Base-by-base conservation (phyloP, 768 basidiomycete species). In the Cytidiella melzeri region DNA sequence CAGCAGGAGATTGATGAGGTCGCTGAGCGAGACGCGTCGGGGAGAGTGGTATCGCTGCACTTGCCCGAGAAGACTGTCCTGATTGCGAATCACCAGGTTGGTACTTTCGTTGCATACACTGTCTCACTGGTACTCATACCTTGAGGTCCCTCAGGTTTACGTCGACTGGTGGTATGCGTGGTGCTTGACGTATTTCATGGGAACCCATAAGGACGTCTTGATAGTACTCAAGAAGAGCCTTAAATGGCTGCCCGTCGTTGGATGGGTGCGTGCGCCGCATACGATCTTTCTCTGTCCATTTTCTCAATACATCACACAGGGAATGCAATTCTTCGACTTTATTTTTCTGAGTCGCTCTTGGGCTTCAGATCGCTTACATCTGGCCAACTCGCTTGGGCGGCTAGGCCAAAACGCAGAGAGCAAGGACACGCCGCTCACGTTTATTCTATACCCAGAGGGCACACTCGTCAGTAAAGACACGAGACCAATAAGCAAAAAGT, bases 401-500 rank as follows among this genome's bases (percentile, higher is more conserved):
- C 71, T 95, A 12, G 92, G 84, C 1, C 74, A 73, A 45, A 75
- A 75, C 26, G 83, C 86, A n/a, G 79, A 86, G 59, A 66, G 75
- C 44, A 73, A 80, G 60, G 76, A 85, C 54, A 79, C 74, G 21
- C 86, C 91, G 0, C 72, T 96, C 38, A 83, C 84, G 53, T 80
- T 95, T 57, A 73, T 97, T 48, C 74, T 97, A 41, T 98, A 94
- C 64, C 96, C 96, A 0, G 96, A 99, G 65, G 96, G 96, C 25
- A 97, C 95, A 3, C 83, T 98, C 23, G 86, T 94, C 12, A 92
- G 90, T 65, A 76, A 79, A 54, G 73, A 92, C 53, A 98, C 94
- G 3, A 68, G 91, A 41, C 92, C 91, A 0, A 73, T 86, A 56
- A 93, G 88, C 66, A 81, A 80, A 68, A 85, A 84, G 59, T 98